phyloP scores from a whole-genome alignment of 73 alveolate species.

The Symbiodinium pilosum region DNA sequence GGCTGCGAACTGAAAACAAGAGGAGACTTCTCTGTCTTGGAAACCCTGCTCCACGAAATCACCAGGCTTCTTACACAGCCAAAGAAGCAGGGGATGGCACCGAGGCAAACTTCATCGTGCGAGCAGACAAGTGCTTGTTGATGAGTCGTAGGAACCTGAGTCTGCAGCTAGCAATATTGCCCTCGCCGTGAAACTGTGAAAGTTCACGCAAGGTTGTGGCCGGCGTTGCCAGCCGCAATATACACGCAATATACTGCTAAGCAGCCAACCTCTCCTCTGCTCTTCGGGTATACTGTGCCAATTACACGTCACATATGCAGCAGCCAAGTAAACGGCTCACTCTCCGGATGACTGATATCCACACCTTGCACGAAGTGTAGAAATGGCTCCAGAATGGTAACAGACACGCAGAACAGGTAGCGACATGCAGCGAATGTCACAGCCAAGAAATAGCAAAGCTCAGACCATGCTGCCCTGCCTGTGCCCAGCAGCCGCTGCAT shows the following conservation, averaged over 20 bases:
- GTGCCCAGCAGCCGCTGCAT: slow-evolving; percentile 21
- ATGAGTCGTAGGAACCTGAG: slow-evolving; percentile 65
- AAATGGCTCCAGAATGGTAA: background rate
- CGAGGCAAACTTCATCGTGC: slow-evolving; percentile 88
- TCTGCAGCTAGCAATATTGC: too few species aligned
- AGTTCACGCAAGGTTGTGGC: too few species aligned
- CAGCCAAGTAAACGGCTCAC: slow-evolving; percentile 1
- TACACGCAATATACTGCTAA: too few species aligned
- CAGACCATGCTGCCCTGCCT: background rate
- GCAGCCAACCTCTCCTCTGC: too few species aligned
- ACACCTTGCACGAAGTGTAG: slow-evolving; percentile 4
- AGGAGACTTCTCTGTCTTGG: too few species aligned
- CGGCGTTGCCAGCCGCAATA: too few species aligned
- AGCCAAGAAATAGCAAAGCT: too few species aligned
- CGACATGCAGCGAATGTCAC: background rate
- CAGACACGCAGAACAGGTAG: background rate
- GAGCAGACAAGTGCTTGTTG: slow-evolving; percentile 87
- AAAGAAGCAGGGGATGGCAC: background rate
- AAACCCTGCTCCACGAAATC: too few species aligned
- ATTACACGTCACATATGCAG: background rate
- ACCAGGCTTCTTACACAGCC: background rate
- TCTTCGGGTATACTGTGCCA: too few species aligned
- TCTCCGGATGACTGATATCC: slow-evolving; percentile 77
- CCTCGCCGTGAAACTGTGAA: too few species aligned
- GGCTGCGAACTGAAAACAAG: too few species aligned